Evolutionary conservation across 352 stramenopile species (phyloP), one percentile per base, ranked within the genome.

Genomic region (Plasmopara muralis): DNA sequence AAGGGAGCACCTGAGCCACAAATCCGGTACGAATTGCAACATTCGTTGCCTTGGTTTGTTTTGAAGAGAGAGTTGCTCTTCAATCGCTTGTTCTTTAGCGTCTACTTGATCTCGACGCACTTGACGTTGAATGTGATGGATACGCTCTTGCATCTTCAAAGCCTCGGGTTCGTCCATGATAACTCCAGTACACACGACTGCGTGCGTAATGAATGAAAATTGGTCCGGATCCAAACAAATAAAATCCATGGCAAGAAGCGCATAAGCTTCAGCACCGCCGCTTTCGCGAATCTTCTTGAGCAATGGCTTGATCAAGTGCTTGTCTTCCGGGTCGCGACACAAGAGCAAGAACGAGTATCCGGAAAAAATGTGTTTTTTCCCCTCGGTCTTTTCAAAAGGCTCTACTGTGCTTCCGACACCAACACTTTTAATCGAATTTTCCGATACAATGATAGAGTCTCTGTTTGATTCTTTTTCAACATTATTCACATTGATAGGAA

Each of bases 1-100:
- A 13, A 90, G 67, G 25, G 73, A 87, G 66, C 80, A 90, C 18
- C 68, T 72, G 0, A 90, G 62, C 80, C 80, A 90, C 42, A 90
- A 40, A 55, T 90, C 80, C 20, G 77, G 85, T 31, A 88, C 74
- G 33, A 85, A 63, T 37, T 71, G 77, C 40, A 79, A 34, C 18
- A 67, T 66, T 13, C 57, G 43, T 47, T 66, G 65, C n/a, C 60
- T 56, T 6, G 51, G 42, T 13, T 8, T 18, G 5, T 29, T 59
- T 60, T 33, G 43, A 30, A 25, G 20, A 1, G 20, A 25, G 20
- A 3, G 3, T 25, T 25, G 1, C 1, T 25, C 3, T 25, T 25
- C 20, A 25, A 25, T 25, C 20, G 1, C 20, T 25, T 25, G 20
- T 25, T 25, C 16, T 16, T 48, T 31, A 43, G 6, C 6, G 28